Evolutionary conservation across 768 basidiomycete species (phyloP).

Genomic region (Tremella yokohamensis): DNA sequence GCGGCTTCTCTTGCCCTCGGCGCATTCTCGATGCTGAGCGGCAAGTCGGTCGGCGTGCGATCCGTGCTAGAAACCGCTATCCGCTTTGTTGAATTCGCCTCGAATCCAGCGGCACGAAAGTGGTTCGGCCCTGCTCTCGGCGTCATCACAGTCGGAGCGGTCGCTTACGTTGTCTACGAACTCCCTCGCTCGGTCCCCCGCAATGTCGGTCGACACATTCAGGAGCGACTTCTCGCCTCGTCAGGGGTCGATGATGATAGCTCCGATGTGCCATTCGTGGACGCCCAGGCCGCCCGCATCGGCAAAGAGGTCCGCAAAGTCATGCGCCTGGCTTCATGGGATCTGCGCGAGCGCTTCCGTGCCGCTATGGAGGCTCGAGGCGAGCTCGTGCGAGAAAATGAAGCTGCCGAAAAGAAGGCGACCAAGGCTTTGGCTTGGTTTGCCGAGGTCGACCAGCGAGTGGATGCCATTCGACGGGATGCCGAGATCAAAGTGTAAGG

Average conservation of each 20-base stretch:
- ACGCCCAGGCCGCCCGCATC: conserved; percentile 67
- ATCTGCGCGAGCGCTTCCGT: conserved; percentile 75
- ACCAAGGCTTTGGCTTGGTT: conserved; percentile 71
- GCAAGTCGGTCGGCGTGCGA: conserved; percentile 71
- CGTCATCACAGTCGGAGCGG: conserved; percentile 53
- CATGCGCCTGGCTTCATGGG: conserved; percentile 83
- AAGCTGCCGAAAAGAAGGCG: conserved; percentile 70
- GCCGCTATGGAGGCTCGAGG: conserved; percentile 72
- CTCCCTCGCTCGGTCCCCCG: conserved; percentile 82
- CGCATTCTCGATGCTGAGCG: conserved; percentile 83
- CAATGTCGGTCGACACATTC: conserved; percentile 81
- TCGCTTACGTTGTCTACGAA: conserved; percentile 72
- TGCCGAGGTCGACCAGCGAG: conserved; percentile 57
- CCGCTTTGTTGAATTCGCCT: conserved; percentile 71
- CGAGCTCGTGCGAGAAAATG: conserved; percentile 70
- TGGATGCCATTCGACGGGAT: conserved; percentile 45
- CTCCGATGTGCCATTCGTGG: conserved; percentile 61
- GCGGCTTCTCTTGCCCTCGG: conserved; percentile 63
- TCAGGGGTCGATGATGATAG: conserved; percentile 42
- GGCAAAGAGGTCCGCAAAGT: conserved; percentile 88
- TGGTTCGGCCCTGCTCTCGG: conserved; percentile 87
- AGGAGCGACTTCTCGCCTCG: conserved; percentile 56
- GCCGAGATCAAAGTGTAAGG: conserved; percentile 32
- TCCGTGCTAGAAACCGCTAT: conserved; percentile 73
- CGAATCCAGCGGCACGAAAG: conserved; percentile 67